Conservation (phyloP, 2,329 filamentous ascomycete genomes). For the Fusarium lateritium region DNA sequence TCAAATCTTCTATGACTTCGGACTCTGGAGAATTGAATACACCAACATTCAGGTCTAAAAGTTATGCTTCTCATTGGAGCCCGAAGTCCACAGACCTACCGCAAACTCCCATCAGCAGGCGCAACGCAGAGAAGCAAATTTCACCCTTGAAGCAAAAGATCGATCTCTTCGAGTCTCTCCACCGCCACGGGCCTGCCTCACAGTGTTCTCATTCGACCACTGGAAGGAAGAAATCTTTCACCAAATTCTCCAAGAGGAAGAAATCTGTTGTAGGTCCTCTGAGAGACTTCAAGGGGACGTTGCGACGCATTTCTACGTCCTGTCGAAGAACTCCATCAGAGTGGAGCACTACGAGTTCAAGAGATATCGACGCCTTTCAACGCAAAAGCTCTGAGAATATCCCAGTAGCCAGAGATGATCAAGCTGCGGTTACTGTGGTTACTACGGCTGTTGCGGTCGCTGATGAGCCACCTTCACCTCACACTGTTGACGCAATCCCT, state of each 20-base stretch:
- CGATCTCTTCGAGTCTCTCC: conserved; percentile 51
- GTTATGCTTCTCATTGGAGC: conserved; percentile 4
- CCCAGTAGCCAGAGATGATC: conserved; percentile 1
- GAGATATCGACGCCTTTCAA: not conserved
- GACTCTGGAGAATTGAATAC: not conserved
- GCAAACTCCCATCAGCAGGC: conserved; percentile 5
- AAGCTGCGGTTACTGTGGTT: not conserved
- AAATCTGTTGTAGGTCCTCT: conserved; percentile 6
- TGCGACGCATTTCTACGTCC: conserved; percentile 43
- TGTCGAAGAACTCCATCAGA: conserved; percentile 38
- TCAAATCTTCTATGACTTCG: conserved; percentile 22
- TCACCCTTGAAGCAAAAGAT: conserved; percentile 51
- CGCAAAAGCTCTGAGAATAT: not conserved
- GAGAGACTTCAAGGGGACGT: conserved; percentile 25
- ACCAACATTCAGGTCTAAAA: conserved; percentile 11
- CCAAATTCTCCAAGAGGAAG: not conserved
- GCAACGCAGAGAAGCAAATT: conserved; percentile 16
- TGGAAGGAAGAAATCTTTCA: not conserved
- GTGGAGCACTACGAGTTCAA: conserved; percentile 35
- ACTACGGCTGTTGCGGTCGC: not conserved
- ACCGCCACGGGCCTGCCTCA: conserved; percentile 2
- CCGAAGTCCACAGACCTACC: not conserved
- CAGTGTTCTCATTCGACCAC: not conserved
- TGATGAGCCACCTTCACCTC: conserved; percentile 11
- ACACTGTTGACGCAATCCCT: conserved; percentile 19